A percentile compares a stretch with the other conserved stretches of the same genome.
phyloP scores from a whole-genome alignment of 2,329 filamentous ascomycete species.

The Atkinsonella hypoxylon region DNA sequence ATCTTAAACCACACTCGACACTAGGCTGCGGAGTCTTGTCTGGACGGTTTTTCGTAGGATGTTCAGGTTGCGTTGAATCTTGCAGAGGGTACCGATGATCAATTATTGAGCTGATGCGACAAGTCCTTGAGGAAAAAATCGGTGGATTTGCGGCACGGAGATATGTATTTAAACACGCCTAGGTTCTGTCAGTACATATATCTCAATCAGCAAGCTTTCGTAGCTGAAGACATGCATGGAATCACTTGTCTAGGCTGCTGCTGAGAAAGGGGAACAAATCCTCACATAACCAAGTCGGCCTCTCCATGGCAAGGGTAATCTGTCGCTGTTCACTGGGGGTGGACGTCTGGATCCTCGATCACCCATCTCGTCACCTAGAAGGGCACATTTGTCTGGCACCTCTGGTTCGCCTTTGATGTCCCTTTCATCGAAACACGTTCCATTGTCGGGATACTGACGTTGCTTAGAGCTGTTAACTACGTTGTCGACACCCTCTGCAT shows the following conservation, averaged over 20 bases:
- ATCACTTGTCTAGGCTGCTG: neutral
- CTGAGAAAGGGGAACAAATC: neutral
- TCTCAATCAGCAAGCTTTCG: neutral
- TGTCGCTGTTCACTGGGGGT: slow-evolving; percentile 71
- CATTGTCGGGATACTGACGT: neutral
- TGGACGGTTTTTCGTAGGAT: slow-evolving; percentile 75
- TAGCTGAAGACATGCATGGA: neutral
- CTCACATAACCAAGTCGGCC: slow-evolving; percentile 79
- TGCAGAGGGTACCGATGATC: slow-evolving; percentile 75
- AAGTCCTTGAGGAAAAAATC: slow-evolving; percentile 84
- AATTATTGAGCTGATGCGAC: slow-evolving; percentile 78
- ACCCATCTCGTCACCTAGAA: slow-evolving; percentile 3
- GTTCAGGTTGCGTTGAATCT: slow-evolving; percentile 64
- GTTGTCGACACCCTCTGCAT: neutral
- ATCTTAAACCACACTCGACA: slow-evolving; percentile 53
- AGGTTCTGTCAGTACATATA: slow-evolving; percentile 6
- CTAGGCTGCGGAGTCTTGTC: slow-evolving; percentile 61
- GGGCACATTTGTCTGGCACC: neutral
- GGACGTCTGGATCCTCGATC: slow-evolving; percentile 39
- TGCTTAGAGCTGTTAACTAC: neutral
- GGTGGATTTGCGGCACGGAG: slow-evolving; percentile 69
- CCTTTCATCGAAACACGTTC: neutral
- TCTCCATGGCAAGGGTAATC: slow-evolving; percentile 80
- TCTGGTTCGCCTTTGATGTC: neutral
- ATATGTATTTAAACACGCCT: slow-evolving; percentile 89